Conservation (phyloP, 495 filamentous ascomycete species). For the Daldinia caldariorum region DNA sequence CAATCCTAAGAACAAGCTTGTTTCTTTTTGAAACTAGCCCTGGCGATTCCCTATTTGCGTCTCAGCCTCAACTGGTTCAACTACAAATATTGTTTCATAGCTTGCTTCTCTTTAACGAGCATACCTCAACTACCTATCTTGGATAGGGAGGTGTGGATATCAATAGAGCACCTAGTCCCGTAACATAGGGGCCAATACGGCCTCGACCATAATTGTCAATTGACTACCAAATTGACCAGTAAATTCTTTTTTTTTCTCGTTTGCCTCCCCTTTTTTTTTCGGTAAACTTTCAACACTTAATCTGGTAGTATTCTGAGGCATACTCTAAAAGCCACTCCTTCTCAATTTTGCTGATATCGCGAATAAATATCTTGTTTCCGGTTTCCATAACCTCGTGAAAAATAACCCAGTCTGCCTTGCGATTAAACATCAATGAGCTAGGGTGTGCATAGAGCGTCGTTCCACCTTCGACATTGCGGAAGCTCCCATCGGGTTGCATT, state of each 20-base stretch:
- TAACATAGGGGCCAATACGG: not conserved
- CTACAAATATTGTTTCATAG: conserved; percentile 36
- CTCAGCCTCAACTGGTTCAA: conserved; percentile 37
- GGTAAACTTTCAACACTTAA: conserved; percentile 46
- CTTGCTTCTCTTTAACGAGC: conserved; percentile 34
- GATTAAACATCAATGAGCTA: conserved; percentile 94
- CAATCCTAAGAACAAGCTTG: conserved; percentile 22
- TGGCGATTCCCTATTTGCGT: conserved; percentile 33
- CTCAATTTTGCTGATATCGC: conserved; percentile 91
- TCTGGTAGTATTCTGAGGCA: conserved; percentile 83
- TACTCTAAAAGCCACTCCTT: conserved; percentile 91
- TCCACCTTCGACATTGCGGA: conserved; percentile 80
- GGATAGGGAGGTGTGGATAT: conserved; percentile 15
- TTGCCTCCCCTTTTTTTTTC: too few species aligned
- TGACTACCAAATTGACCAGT: not conserved
- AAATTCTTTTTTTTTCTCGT: too few species aligned
- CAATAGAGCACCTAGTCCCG: conserved; percentile 2
- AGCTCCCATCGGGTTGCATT: conserved; percentile 95
- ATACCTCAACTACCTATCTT: conserved; percentile 19
- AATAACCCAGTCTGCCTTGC: conserved; percentile 97
- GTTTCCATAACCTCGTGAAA: conserved; percentile 97
- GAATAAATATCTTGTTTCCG: conserved; percentile 86
- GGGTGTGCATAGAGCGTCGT: conserved; percentile 86
- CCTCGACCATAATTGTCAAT: not conserved
- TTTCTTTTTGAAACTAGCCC: conserved; percentile 38